Evolutionary conservation across 352 stramenopile species (phyloP).

Genomic region (Saprolegnia parasitica): DNA sequence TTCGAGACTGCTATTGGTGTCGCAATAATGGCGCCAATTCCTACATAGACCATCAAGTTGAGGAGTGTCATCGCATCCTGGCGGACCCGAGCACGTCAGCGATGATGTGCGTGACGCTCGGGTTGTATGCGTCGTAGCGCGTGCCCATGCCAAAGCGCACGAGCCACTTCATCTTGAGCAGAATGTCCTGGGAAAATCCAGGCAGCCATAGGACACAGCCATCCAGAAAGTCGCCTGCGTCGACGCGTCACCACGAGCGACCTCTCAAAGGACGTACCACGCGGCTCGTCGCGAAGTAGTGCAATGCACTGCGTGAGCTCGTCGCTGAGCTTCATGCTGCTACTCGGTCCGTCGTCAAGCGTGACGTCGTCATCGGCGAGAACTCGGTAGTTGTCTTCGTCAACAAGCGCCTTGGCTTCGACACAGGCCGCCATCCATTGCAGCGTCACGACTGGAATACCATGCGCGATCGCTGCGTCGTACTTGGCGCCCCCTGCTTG

Average conservation of each 20-base stretch:
- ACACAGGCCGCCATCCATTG: slow-evolving; percentile 68
- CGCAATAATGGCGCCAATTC: slow-evolving; percentile 17
- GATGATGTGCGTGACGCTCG: slow-evolving; percentile 58
- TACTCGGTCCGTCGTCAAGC: slow-evolving; percentile 29
- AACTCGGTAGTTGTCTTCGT: slow-evolving; percentile 31
- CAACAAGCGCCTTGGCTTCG: slow-evolving; percentile 33
- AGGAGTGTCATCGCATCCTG: slow-evolving; percentile 35
- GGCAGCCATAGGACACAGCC: slow-evolving; percentile 56
- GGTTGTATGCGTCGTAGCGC: slow-evolving; percentile 55
- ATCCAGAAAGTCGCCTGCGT: slow-evolving; percentile 61
- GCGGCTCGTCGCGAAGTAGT: slow-evolving; percentile 1
- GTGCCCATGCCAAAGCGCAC: slow-evolving; percentile 65
- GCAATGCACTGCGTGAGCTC: slow-evolving; percentile 35
- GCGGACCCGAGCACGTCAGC: slow-evolving; percentile 51
- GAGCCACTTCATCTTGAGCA: slow-evolving; percentile 41
- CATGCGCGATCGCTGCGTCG: slow-evolving; percentile 47
- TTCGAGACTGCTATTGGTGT: slow-evolving; percentile 35
- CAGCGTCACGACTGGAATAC: slow-evolving; percentile 63
- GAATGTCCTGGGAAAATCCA: slow-evolving; percentile 45
- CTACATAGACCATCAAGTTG: slow-evolving; percentile 32
- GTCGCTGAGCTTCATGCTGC: slow-evolving; percentile 39
- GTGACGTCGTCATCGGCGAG: neutral
- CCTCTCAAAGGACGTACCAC: slow-evolving; percentile 15
- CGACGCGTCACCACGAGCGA: neutral
- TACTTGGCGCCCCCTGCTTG: slow-evolving; percentile 56